Evolutionary conservation across 176 grass and related monocot genomes (phyloP).

Genomic region (Bonia amplexicaulis): DNA sequence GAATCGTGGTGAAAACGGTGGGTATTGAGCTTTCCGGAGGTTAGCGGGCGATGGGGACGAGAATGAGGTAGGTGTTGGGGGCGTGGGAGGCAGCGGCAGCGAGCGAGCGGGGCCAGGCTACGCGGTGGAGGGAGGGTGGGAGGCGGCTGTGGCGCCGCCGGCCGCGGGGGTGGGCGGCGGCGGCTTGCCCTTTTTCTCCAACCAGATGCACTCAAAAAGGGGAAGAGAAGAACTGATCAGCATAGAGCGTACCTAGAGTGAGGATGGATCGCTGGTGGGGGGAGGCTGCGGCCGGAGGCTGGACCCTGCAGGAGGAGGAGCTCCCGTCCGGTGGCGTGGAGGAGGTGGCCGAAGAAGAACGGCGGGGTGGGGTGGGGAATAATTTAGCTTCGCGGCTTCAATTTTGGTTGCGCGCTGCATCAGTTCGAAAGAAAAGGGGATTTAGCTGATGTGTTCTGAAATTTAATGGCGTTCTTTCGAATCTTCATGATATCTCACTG

Average conservation of each 20-base stretch:
- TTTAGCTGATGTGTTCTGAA: no score
- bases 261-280: not conserved
- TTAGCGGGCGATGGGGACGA: not conserved
- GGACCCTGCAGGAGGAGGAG: not conserved
- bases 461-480: no score
- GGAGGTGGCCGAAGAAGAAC: not conserved
- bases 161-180: not conserved
- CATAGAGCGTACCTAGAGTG: not conserved
- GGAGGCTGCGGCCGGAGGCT: not conserved
- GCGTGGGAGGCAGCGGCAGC: not conserved
- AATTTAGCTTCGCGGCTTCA: not conserved
- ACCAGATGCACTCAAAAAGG: not conserved
- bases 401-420: not conserved
- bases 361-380: not conserved
- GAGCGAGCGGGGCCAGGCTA: not conserved
- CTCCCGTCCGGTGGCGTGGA: not conserved
- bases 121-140: not conserved
- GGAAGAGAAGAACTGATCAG: not conserved
- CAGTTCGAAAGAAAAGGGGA: not conserved
- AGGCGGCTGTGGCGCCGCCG: no score
- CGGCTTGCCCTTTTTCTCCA: not conserved
- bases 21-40: not conserved
- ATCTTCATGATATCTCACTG: no score
- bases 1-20: not conserved
- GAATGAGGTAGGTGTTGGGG: not conserved